Evolutionary conservation across 495 filamentous ascomycete species (phyloP), one percentile per base, ranked within the genome.

Genomic region (Podospora appendiculata): DNA sequence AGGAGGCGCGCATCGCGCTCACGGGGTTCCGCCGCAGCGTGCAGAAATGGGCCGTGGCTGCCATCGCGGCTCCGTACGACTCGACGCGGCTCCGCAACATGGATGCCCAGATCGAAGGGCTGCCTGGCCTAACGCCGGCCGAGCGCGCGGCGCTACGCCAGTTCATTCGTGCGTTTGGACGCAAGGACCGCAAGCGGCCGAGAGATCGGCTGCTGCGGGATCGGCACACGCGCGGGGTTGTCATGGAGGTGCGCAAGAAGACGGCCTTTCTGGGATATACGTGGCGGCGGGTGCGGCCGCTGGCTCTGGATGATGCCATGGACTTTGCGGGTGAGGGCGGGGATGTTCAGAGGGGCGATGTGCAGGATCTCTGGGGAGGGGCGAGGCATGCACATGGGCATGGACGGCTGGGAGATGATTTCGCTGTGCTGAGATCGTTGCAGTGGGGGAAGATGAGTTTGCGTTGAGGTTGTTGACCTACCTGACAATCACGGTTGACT

Each of bases 201-300:
- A 75, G 89, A 10, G 92, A 97, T 58, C 83, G 82, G 61, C 67
- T 96, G 49, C 68, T 97, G 43, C 70, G 91, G 36, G 92, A 97
- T 64, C 73, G 72, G 40, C 65, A 73, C 12, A 75, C 84, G 3
- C 80, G 78, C 10, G 74, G 70, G 48, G 77, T 76, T 16, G 89
- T 82, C 1, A 68, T 97, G 58, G 86, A 90, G 50, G 76, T 91
- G 50, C 78, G 92, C 53, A 90, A 90, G 65, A 79, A 72, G 67
- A 85, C 78, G 9, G 89, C 89, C 2, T 96, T 96, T 67, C 64
- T 90, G 48, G 91, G 92, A n/a, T 97, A 97, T 65, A 90, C 87
- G 11, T 96, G 90, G 65, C 79, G 82, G 5, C 57, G 74, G 13
- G 64, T 70, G 56, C 54, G 57, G 53, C 57, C 58, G 41, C 36